A percentile compares a stretch with the other conserved stretches of the same genome.
Conservation (phyloP, 208 protist genomes). For the Acanthamoeba healyi region DNA sequence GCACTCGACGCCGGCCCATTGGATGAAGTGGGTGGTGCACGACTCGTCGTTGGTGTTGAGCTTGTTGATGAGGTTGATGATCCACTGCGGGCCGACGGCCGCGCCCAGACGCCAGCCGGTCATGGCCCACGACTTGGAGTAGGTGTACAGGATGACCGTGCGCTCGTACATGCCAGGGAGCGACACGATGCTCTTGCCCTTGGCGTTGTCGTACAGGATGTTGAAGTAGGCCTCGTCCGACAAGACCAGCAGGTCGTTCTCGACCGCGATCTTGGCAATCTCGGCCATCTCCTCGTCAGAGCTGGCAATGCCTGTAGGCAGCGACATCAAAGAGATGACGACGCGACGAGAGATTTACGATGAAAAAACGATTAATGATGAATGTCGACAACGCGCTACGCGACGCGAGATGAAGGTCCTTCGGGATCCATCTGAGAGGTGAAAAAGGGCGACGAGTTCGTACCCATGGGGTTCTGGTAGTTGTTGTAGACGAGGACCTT, state of each 20-base stretch:
- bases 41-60: constrained; percentile 81
- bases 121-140: constrained; percentile 79
- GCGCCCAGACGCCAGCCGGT: constrained; percentile 78
- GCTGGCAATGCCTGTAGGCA: constrained; percentile 68
- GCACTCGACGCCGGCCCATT: constrained; percentile 63
- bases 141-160: constrained; percentile 78
- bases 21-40: constrained; percentile 80
- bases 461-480: constrained; percentile 79
- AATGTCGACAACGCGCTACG: not conserved
- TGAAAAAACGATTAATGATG: not conserved
- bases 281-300: constrained; percentile 74
- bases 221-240: constrained; percentile 79
- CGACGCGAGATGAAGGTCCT: too few species aligned
- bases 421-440: too few species aligned
- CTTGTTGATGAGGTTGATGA: constrained; percentile 80
- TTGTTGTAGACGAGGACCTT: constrained; percentile 82
- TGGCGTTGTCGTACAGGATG: constrained; percentile 73
- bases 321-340: not conserved
- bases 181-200: constrained; percentile 75
- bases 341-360: not conserved
- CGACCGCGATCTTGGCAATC: constrained; percentile 73
- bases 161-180: constrained; percentile 76
- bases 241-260: constrained; percentile 72
- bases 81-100: constrained; percentile 72
- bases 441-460: not conserved